Base-by-base conservation (phyloP, 2,329 filamentous ascomycete genomes). In the Akanthomyces dipterigenus region DNA sequence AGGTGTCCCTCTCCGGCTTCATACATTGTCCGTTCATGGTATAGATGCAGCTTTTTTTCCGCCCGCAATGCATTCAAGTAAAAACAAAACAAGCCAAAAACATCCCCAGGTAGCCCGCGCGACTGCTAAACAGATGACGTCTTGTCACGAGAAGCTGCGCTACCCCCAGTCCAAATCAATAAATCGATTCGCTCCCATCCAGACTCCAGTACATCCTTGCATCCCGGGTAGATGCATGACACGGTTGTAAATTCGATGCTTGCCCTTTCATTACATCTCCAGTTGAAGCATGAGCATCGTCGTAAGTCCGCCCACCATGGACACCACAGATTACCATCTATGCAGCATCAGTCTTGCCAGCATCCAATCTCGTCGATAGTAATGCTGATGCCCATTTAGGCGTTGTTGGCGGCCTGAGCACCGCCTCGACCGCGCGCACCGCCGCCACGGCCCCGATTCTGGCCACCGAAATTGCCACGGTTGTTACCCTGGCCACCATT, bases 401-500 rank as follows among this genome's bases (percentile, higher is more conserved):
- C 81, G 66, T 82, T 84, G 67, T 81, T 78, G 54, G 76, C 28
- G 22, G 42, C 70, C 71, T 83, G 82, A 55, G 81, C 75, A 64
- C 78, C 82, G 65, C 88, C 87, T 66, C 89, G 85, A 62, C 85
- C 83, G 63, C 86, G 84, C 65, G 85, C 78, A 69, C 81, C 78
- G 67, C 85, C 85, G 65, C 90, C 88, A 68, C 90, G 86, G 50
- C 86, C 86, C 65, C 88, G 81, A 65, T 77, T 78, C 65, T 81
- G 80, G 60, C 88, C 87, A 61, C 87, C 84, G 77, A 89, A 93
- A 71, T 84, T 87, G 64, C 88, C 87, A 64, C 86, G 84, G 65
- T 85, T 78, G 69, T 81, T 78, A 68, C 85, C 85, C 65, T 90
- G 88, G 68, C 90, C 85, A 53, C 86, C 85, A 64, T 88, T 81